Evolutionary conservation across 768 basidiomycete species (phyloP).

Genomic region (Ephemerocybe angulata): DNA sequence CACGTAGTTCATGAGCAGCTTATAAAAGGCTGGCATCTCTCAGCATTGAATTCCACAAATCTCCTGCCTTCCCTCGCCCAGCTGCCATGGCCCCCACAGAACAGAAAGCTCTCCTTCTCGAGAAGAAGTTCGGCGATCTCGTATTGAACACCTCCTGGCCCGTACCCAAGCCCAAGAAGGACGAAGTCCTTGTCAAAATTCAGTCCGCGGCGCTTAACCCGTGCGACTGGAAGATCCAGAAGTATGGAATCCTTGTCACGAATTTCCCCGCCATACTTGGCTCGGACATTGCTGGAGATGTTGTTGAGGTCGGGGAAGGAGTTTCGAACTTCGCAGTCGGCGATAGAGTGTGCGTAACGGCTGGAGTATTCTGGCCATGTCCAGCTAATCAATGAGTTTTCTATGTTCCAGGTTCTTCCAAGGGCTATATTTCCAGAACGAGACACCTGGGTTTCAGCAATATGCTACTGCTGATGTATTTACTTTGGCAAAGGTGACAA

Average conservation of each 20-base stretch:
- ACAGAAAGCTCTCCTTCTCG: conserved; percentile 30
- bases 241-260: conserved; percentile 33
- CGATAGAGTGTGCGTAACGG: conserved; percentile 47
- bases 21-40: too few relatives aligned
- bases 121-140: conserved; percentile 28
- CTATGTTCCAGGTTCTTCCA: conserved; percentile 38
- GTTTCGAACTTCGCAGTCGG: conserved; percentile 48
- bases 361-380: conserved; percentile 23
- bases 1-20: too few relatives aligned
- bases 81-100: conserved; percentile 44
- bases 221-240: conserved; percentile 50
- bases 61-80: conserved; percentile 36
- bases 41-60: neutral
- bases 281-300: conserved; percentile 44
- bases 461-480: conserved; percentile 34
- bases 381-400: conserved; percentile 29
- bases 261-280: conserved; percentile 47
- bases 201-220: conserved; percentile 43
- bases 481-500: conserved; percentile 37
- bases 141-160: conserved; percentile 34
- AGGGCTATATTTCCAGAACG: conserved; percentile 31
- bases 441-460: conserved; percentile 39
- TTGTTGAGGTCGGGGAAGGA: conserved; percentile 52
- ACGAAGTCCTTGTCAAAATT: conserved; percentile 36
- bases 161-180: conserved; percentile 15